Evolutionary conservation across 352 stramenopile genomes (phyloP).

Genomic region (Globisporangium perplexum): DNA sequence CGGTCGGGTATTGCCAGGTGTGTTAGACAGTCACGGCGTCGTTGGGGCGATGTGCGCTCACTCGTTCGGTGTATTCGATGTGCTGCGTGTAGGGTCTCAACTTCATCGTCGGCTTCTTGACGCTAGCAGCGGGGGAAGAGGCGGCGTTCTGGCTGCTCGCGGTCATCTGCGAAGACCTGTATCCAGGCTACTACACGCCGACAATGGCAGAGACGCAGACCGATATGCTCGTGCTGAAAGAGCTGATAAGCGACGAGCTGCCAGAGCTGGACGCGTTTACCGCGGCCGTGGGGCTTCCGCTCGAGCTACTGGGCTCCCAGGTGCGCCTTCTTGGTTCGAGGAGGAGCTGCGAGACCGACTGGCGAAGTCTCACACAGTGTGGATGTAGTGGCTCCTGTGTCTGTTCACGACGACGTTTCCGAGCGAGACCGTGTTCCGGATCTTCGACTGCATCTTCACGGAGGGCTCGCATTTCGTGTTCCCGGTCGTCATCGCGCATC

Average conservation of each 20-base stretch:
- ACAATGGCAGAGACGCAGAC: constrained; percentile 87
- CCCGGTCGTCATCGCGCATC: constrained; percentile 73
- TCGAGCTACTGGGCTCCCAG: constrained; percentile 83
- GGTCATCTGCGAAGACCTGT: constrained; percentile 88
- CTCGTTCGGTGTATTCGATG: background rate
- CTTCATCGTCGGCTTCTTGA: constrained; percentile 86
- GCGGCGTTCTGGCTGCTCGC: constrained; percentile 84
- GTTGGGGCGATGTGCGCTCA: background rate
- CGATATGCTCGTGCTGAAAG: constrained; percentile 87
- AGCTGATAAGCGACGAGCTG: constrained; percentile 80
- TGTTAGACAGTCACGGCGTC: background rate
- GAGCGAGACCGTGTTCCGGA: constrained; percentile 79
- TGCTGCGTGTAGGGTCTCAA: constrained; percentile 50
- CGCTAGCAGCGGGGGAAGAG: constrained; percentile 81
- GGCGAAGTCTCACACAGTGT: background rate
- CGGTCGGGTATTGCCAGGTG: constrained; percentile 83
- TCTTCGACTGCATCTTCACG: constrained; percentile 86
- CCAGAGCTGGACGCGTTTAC: constrained; percentile 73
- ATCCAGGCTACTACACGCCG: constrained; percentile 86
- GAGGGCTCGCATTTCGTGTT: constrained; percentile 83
- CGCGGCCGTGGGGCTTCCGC: constrained; percentile 63
- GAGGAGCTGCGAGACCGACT: background rate
- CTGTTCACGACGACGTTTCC: constrained; percentile 90
- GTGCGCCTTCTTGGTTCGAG: constrained; percentile 10
- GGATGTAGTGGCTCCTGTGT: constrained; percentile 79